Percentiles rank a stretch among this genome's conserved stretches.
phyloP scores from a whole-genome alignment of 2,329 filamentous ascomycete genomes.

The Fusarium devonianum region DNA sequence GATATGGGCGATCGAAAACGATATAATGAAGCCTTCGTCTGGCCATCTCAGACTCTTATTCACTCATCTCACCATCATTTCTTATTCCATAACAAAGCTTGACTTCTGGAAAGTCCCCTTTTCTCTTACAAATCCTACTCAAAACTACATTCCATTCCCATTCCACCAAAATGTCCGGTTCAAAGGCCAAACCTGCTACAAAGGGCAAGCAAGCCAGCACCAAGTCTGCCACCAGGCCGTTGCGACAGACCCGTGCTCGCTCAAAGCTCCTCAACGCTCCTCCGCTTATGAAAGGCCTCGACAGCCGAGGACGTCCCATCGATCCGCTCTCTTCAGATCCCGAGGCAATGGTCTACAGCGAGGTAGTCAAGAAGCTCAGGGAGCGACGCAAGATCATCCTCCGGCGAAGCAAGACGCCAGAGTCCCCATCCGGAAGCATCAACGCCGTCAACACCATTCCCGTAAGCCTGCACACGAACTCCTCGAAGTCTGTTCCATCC shows the following conservation, averaged over 20 bases:
- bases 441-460: background rate
- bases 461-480: no score
- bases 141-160: background rate
- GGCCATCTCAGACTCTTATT: background rate
- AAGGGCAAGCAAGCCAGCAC: background rate
- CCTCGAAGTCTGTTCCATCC: background rate
- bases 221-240: background rate
- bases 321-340: slow-evolving; percentile 24
- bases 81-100: background rate
- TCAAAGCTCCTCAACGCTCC: slow-evolving; percentile 32
- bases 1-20: background rate
- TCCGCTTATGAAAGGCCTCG: slow-evolving; percentile 37
- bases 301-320: slow-evolving; percentile 11
- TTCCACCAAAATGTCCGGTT: slow-evolving; percentile 15
- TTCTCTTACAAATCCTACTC: background rate
- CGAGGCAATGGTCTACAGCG: slow-evolving; percentile 11
- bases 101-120: background rate
- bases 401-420: background rate
- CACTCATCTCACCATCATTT: background rate
- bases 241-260: slow-evolving; percentile 34
- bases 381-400: slow-evolving; percentile 2
- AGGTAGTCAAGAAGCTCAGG: slow-evolving; percentile 18
- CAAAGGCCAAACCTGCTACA: background rate
- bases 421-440: background rate
- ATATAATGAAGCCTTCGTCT: background rate